phyloP scores from a whole-genome alignment of 1,284 basidiomycete species.

The Cryptococcus amylolentus region DNA sequence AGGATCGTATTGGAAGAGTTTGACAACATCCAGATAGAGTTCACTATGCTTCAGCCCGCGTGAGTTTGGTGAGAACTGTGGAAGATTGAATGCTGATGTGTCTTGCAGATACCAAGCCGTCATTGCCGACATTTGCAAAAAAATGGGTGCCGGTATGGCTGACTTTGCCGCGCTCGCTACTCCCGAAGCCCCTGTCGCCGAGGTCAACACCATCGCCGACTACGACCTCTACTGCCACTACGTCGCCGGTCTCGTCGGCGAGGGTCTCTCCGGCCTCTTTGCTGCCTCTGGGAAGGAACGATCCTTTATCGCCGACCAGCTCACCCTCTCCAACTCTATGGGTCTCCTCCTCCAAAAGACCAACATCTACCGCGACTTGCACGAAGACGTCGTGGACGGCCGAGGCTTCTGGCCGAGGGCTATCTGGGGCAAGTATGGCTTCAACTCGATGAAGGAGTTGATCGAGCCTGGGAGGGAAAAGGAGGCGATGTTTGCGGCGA shows the following conservation, averaged over 20 bases:
- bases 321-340: constrained; percentile 90
- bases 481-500: constrained; percentile 73
- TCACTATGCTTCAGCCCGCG: constrained; percentile 64
- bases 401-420: constrained; percentile 95
- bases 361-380: constrained; percentile 94
- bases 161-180: constrained; percentile 84
- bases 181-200: constrained; percentile 63
- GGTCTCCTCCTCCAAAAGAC: constrained; percentile 97
- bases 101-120: constrained; percentile 66
- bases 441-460: constrained; percentile 53
- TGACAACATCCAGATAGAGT: constrained; percentile 76
- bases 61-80: constrained; percentile 37
- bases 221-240: constrained; percentile 99
- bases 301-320: constrained; percentile 70
- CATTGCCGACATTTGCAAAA: constrained; percentile 74
- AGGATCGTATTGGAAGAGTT: constrained; percentile 83
- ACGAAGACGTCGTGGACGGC: constrained; percentile 82
- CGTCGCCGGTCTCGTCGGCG: constrained; percentile 95
- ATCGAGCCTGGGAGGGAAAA: constrained; percentile 55
- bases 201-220: constrained; percentile 68
- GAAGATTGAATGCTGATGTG: background rate
- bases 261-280: constrained; percentile 89
- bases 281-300: constrained; percentile 82
- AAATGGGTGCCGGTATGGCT: constrained; percentile 95
- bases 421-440: constrained; percentile 78